Conservation (phyloP, 169 alveolate species). For the Perkinsus marinus region DNA sequence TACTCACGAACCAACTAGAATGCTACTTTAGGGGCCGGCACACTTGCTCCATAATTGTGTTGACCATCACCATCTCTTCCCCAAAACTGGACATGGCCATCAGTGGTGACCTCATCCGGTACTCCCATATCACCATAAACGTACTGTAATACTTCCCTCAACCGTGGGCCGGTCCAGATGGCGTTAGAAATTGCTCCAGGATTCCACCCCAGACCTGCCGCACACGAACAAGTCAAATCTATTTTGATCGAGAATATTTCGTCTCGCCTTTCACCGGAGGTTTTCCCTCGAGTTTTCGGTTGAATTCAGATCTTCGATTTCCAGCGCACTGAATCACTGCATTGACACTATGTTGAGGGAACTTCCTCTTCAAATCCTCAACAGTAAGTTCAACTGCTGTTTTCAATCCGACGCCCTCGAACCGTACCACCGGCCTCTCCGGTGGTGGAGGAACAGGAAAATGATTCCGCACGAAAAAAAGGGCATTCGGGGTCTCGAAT, state of each 20-base stretch:
- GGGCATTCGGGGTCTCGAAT: conserved; percentile 29
- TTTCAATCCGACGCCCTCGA: background rate
- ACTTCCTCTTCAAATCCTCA: conserved; percentile 19
- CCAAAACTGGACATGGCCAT: background rate
- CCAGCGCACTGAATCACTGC: conserved; percentile 44
- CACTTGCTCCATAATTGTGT: background rate
- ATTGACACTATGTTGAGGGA: conserved; percentile 9
- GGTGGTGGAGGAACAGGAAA: conserved; percentile 31
- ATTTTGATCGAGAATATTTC: too few relatives aligned
- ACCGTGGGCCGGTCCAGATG: background rate
- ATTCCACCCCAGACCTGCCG: conserved; percentile 5
- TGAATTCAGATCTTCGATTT: conserved; percentile 31
- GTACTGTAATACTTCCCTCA: background rate
- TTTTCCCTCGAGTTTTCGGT: background rate
- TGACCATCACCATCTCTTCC: background rate
- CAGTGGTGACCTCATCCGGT: background rate
- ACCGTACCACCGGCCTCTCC: background rate
- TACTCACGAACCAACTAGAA: conserved; percentile 14
- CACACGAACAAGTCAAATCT: background rate
- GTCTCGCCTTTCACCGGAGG: conserved; percentile 8
- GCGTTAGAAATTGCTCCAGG: conserved; percentile 10
- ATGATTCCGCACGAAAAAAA: conserved; percentile 41
- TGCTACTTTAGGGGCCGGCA: conserved; percentile 24
- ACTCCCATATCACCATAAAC: background rate
- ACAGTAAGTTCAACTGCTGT: conserved; percentile 10